Evolutionary conservation across 176 grass and related monocot genomes (phyloP), one percentile per base, ranked within the genome.

Genomic region (Aechmea fasciata): DNA sequence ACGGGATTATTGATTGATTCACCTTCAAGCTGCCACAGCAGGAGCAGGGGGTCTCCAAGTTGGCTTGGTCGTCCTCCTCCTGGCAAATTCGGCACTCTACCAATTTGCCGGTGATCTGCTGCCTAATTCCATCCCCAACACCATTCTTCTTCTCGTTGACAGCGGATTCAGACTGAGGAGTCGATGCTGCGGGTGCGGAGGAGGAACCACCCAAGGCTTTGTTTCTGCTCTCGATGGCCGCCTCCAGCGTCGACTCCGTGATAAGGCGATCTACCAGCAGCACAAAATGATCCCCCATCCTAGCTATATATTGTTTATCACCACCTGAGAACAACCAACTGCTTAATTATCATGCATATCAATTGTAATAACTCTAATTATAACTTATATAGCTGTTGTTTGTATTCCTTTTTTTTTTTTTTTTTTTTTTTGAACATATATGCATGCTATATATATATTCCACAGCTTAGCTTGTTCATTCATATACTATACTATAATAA

Each of bases 11-110:
- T 23, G n/a, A 23, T 23, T 23, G 1, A 23, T 49, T 6, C 51
- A 88, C 88, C 91, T 91, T 96, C 73, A 96, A 70, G 69, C 91
- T 96, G 69, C 91, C 91, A 61, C 71, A 85, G 71, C 91, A 96
- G 11, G 87, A 91, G 69, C 91, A 96, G 59, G 91, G 91, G 15
- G 53, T 64, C 54, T 96, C 91, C 91, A 96, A 83, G 76, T 47
- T 52, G 11, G 65, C 50, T 65, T 85, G 75, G 0, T 81, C 87
- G 13, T 73, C 88, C 13, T 96, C 91, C 13, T 96, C 85, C 3
- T 96, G 91, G 61, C 91, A 96, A 67, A 96, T 91, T 65, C 91
- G 81, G 72, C 91, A 96, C 51, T 91, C 88, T 20, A 80, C 88
- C 69, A 79, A 13, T 29, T 75, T 77, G 1, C 70, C 75, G 1